Percentiles rank a stretch among this genome's conserved stretches.
Evolutionary conservation across 2,329 filamentous ascomycete genomes (phyloP).

Genomic region (Calonectria hawksworthii): DNA sequence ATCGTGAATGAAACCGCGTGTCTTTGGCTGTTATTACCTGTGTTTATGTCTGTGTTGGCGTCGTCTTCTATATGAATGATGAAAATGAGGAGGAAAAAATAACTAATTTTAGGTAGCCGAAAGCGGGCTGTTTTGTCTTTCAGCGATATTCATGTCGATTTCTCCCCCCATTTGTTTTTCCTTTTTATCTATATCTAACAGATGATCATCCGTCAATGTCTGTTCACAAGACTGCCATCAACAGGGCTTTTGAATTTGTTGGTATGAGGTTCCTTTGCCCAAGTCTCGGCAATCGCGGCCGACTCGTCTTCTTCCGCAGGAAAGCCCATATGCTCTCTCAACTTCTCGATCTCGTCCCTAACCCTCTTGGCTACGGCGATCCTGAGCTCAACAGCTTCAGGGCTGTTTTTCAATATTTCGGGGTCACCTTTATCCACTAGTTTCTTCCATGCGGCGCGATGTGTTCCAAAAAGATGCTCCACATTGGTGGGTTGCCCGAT

Average conservation of each 20-base stretch:
- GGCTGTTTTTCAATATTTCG: constrained; percentile 56
- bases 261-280: constrained; percentile 68
- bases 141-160: constrained; percentile 26
- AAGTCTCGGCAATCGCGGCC: constrained; percentile 84
- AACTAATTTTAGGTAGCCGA: constrained; percentile 35
- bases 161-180: neutral
- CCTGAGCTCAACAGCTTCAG: constrained; percentile 78
- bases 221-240: constrained; percentile 65
- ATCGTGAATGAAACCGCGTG: constrained; percentile 29
- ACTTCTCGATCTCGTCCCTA: constrained; percentile 83
- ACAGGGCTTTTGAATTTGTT: constrained; percentile 67
- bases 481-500: constrained; percentile 85
- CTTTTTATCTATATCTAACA: constrained; percentile 20
- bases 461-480: constrained; percentile 82
- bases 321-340: constrained; percentile 79
- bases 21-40: constrained; percentile 23
- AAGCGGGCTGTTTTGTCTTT: constrained; percentile 22
- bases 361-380: constrained; percentile 86
- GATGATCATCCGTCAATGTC: constrained; percentile 44
- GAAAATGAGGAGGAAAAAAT: neutral
- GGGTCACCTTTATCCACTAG: constrained; percentile 68
- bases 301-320: constrained; percentile 84
- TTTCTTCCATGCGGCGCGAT: constrained; percentile 80
- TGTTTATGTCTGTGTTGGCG: constrained; percentile 9
- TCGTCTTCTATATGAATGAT: constrained; percentile 5